Evolutionary conservation across 2,329 filamentous ascomycete species (phyloP).

Genomic region (Penicillium hordei): DNA sequence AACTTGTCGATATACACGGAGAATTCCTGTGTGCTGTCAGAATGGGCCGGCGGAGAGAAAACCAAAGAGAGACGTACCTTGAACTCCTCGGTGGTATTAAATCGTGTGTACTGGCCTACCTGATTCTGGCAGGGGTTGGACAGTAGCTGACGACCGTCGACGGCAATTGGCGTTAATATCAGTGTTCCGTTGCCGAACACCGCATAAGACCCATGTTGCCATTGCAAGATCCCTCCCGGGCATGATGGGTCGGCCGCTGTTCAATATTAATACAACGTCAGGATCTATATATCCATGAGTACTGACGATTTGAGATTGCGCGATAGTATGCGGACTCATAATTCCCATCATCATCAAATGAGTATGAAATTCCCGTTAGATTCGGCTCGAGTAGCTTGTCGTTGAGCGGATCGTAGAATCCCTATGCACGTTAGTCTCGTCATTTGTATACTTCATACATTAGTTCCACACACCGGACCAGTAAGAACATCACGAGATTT

Average conservation of each 20-base stretch:
- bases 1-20: slow-evolving; percentile 57
- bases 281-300: not conserved
- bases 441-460: not conserved
- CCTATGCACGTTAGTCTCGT: slow-evolving; percentile 44
- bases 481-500: slow-evolving; percentile 69
- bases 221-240: slow-evolving; percentile 67
- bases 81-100: slow-evolving; percentile 64
- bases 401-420: slow-evolving; percentile 67
- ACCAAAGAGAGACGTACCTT: slow-evolving; percentile 46
- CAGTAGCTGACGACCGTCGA: slow-evolving; percentile 66
- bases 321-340: slow-evolving; percentile 71
- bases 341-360: slow-evolving; percentile 66
- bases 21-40: slow-evolving; percentile 37
- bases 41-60: not conserved
- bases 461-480: slow-evolving; percentile 57
- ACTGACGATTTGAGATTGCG: slow-evolving; percentile 67
- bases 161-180: slow-evolving; percentile 58
- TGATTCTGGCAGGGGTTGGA: slow-evolving; percentile 63
- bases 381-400: slow-evolving; percentile 66
- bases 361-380: slow-evolving; percentile 70
- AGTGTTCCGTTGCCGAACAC: slow-evolving; percentile 60
- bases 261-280: not conserved
- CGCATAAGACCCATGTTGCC: slow-evolving; percentile 67
- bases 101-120: slow-evolving; percentile 61
- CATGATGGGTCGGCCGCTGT: slow-evolving; percentile 61